Conservation (phyloP, 225 moss, liverwort and hornwort genomes). For the Ulota crispa region DNA sequence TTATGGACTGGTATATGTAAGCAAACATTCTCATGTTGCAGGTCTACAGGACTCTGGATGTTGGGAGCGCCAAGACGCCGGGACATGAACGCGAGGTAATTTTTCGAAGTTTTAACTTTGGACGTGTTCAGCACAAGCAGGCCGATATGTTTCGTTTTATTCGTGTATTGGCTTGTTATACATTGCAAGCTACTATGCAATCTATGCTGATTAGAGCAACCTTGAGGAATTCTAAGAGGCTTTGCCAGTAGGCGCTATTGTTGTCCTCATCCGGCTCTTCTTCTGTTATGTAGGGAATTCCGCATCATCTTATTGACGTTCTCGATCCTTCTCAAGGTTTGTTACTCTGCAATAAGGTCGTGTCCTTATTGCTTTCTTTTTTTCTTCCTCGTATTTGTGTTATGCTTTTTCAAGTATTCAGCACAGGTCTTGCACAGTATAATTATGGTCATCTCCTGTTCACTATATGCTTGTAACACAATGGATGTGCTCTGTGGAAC, state of each 20-base stretch:
- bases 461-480: background rate
- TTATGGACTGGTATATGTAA: background rate
- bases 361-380: background rate
- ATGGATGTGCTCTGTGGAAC: background rate
- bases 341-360: slow-evolving; percentile 1
- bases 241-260: background rate
- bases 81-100: slow-evolving; percentile 69
- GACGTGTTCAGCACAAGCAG: background rate
- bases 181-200: background rate
- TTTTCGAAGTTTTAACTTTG: slow-evolving; percentile 7
- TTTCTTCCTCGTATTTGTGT: background rate
- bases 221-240: slow-evolving; percentile 15
- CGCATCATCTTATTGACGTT: slow-evolving; percentile 84
- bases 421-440: background rate
- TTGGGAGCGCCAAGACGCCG: slow-evolving; percentile 96
- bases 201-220: background rate
- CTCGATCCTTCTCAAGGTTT: slow-evolving; percentile 68
- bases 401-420: background rate
- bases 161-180: background rate
- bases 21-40: slow-evolving; percentile 27
- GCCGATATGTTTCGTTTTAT: background rate
- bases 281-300: slow-evolving; percentile 55
- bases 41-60: slow-evolving; percentile 81
- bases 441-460: background rate
- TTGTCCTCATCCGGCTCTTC: slow-evolving; percentile 25